Base-by-base conservation (phyloP, 768 basidiomycete species). In the Termitomyces bulborhizus region DNA sequence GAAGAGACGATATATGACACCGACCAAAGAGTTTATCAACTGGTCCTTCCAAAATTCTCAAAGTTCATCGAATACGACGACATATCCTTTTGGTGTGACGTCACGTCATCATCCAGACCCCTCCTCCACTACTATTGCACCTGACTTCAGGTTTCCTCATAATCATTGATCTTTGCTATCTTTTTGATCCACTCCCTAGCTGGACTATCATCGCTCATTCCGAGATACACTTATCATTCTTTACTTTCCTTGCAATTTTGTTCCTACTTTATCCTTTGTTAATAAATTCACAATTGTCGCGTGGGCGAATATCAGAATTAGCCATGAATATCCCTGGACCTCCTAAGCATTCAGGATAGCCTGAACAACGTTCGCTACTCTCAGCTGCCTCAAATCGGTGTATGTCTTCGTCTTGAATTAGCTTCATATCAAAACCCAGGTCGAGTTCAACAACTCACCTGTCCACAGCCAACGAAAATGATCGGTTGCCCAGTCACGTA, bases 401-500 rank as follows among this genome's bases (percentile, higher is more conserved):
- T 98, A 99, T 1, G 97, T 99, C 88, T 98, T 67, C 12, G 47
- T 26, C 40, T 57, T 26, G 7, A 3, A 54, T 56, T 32, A 58
- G 46, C 27, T 21, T 21, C 36, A 15, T 16, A 41, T 32, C 21
- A 53, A 18, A 39, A 16, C 37, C 5, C 15, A 53, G 27, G 9
- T 32, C 3, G 29, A 51, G 6, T 24, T 49, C 40, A 3, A 41
- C 31, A 54, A 26, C 46, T 67, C 60, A 92, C 90, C 87, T 95
- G 94, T 37, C 97, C 97, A 64, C 93, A 97, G 6, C 97, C 97
- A 60, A 99, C 93, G 68, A 99, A 99, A 24, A 98, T 79, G 72
- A 99, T 98, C 16, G 97, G 96, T 66, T 98, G 95, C 24, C 97
- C 96, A 2, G 97, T 98, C 53, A 98, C 93, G 70, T 97, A 98